Evolutionary conservation across 495 filamentous ascomycete genomes (phyloP), one percentile per base, ranked within the genome.

Genomic region (Hypoxylon lienhwacheense): DNA sequence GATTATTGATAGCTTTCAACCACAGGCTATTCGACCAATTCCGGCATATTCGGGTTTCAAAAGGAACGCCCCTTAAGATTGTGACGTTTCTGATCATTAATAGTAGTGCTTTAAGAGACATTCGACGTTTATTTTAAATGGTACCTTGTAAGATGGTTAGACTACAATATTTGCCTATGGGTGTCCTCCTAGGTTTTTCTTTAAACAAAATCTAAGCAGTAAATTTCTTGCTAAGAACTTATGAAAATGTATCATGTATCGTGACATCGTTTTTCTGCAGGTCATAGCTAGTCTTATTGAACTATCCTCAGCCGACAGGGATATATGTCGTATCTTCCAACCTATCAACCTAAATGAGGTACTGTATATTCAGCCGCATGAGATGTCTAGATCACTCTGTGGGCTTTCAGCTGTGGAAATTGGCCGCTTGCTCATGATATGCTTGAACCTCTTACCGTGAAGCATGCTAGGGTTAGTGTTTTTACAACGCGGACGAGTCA

Each of bases 331-430:
- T 47, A 14, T 29, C 19, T 14, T 15, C 8, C 32, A 26, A 16
- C 22, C 33, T 26, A 33, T 41, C 19, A 17, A 31, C 24, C 7
- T 32, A 24, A 25, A 41, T n/a, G n/a, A n/a, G n/a, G n/a, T n/a
- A n/a, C n/a, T n/a, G n/a, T n/a, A n/a, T n/a, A n/a, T 52, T 53
- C 55, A 59, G 55, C 55, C 48, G 55, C 48, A 56, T 33, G 11
- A 21, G 22, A 22, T 15, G 21, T 29, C n/a, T 26, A 14, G 15
- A 5, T 10, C 20, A 26, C 25, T 16, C 15, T 16, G 4, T 29
- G 22, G 29, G 25, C 33, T 41, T 55, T 47, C 42, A 55, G 34
- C 43, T 42, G 4, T 29, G n/a, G n/a, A n/a, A n/a, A n/a, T n/a
- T n/a, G n/a, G n/a, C n/a, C n/a, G n/a, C n/a, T n/a, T n/a, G n/a